Conservation (phyloP, 805 yeast species). For the Metschnikowia noctiluminum region DNA sequence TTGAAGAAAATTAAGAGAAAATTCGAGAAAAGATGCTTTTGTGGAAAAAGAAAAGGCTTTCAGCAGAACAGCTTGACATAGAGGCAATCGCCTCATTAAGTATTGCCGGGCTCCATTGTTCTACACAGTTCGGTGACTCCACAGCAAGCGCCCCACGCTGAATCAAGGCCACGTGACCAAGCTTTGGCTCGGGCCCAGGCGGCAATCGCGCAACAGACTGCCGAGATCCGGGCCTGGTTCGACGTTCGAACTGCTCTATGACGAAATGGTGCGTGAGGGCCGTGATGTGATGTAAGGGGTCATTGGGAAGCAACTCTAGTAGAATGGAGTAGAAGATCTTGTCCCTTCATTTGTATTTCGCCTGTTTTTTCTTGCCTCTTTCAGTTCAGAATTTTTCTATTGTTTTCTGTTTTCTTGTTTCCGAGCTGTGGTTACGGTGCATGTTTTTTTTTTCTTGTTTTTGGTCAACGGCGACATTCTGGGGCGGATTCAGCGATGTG, state of each 20-base stretch:
- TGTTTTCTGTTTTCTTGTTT: too few species aligned
- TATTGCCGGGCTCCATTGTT: background rate
- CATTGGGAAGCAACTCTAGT: too few species aligned
- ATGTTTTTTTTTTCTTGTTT: too few species aligned
- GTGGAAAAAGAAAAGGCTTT: background rate
- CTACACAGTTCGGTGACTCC: background rate
- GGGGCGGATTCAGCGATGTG: too few species aligned
- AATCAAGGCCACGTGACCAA: constrained; percentile 2
- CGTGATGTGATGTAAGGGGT: too few species aligned
- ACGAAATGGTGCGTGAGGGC: background rate
- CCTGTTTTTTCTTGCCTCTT: too few species aligned
- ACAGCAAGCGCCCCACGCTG: constrained; percentile 1
- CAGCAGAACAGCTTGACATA: too few species aligned
- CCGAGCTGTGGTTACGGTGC: too few species aligned
- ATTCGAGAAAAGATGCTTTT: background rate
- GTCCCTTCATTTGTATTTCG: too few species aligned
- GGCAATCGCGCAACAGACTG: background rate
- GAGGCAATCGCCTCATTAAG: background rate
- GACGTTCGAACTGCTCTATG: background rate
- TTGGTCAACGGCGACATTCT: too few species aligned
- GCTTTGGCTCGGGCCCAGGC: background rate
- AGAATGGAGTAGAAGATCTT: too few species aligned
- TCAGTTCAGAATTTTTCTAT: too few species aligned
- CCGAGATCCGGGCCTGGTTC: background rate
- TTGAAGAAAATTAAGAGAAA: background rate